Conservation (phyloP, 2,329 filamentous ascomycete species). For the Ilyonectria mors-panacis region DNA sequence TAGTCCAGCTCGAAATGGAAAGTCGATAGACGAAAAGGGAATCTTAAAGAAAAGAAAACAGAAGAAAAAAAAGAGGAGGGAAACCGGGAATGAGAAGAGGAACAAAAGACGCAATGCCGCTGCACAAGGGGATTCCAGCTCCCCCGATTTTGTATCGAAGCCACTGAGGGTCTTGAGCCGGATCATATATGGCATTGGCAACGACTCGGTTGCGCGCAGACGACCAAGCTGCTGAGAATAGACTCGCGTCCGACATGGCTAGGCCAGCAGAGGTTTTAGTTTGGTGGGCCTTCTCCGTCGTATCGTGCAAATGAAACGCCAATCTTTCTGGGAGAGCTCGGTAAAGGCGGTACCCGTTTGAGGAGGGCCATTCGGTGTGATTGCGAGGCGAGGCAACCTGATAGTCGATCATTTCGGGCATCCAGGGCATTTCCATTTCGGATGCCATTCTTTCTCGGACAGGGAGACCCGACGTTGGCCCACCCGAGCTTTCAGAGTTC, state of each 20-base stretch:
- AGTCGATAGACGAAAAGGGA: background rate
- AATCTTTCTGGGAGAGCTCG: background rate
- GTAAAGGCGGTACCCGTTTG: background rate
- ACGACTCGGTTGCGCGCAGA: background rate
- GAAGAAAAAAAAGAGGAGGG: background rate
- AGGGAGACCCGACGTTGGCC: background rate
- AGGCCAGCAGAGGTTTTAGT: background rate
- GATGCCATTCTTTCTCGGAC: background rate
- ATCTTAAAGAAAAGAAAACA: background rate
- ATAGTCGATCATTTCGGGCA: too few species aligned
- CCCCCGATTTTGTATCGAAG: background rate
- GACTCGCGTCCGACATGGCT: background rate
- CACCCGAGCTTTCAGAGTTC: background rate
- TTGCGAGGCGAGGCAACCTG: background rate
- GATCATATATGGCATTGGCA: background rate
- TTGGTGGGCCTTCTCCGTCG: background rate
- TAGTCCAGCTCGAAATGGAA: background rate
- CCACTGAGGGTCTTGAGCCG: background rate
- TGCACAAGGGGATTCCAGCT: background rate
- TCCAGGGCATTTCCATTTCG: background rate
- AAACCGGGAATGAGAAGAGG: background rate
- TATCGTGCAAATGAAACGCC: background rate
- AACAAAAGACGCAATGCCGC: background rate
- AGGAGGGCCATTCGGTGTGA: background rate
- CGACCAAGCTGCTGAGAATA: background rate